Evolutionary conservation across 495 filamentous ascomycete genomes (phyloP).

Genomic region (Trichoderma asperelloides): DNA sequence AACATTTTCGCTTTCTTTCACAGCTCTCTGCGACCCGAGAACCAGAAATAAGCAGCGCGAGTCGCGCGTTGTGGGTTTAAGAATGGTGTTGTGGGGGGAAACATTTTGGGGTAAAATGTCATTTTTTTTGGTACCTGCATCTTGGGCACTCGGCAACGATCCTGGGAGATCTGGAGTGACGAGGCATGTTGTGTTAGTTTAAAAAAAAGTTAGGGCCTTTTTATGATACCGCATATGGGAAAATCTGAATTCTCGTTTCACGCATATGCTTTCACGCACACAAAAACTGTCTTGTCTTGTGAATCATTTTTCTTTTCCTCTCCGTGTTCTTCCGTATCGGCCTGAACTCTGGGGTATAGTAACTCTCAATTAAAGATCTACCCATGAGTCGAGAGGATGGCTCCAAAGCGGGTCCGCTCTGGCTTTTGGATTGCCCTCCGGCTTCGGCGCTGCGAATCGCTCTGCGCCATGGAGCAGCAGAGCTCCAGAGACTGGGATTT

Average conservation of each 20-base stretch:
- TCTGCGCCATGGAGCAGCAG: too few species aligned
- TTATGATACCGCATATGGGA: constrained; percentile 3
- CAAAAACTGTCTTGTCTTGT: not conserved
- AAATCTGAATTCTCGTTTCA: not conserved
- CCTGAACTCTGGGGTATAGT: too few species aligned
- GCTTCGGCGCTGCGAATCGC: too few species aligned
- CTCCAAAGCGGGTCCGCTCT: too few species aligned
- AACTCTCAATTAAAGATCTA: too few species aligned
- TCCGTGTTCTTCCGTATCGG: not conserved
- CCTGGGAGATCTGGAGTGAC: not conserved
- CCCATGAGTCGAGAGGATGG: too few species aligned
- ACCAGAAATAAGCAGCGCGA: constrained; percentile 60
- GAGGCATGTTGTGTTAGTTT: not conserved
- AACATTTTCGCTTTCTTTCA: constrained; percentile 18
- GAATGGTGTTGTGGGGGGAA: not conserved
- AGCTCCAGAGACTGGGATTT: too few species aligned
- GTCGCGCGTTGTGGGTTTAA: not conserved
- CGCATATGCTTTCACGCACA: constrained; percentile 3
- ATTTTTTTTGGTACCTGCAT: constrained; percentile 2
- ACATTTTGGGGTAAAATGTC: not conserved
- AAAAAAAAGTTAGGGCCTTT: constrained; percentile 7
- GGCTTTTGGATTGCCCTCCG: too few species aligned
- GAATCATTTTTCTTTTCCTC: not conserved
- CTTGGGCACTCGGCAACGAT: not conserved
- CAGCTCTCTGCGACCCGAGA: constrained; percentile 81